A percentile compares a stretch with the other conserved stretches of the same genome.
These are phyloP conservation scores for Candida glucosophila DNA, from an alignment of 1,139 yeast species.

Conservation along the genomic window DNA sequence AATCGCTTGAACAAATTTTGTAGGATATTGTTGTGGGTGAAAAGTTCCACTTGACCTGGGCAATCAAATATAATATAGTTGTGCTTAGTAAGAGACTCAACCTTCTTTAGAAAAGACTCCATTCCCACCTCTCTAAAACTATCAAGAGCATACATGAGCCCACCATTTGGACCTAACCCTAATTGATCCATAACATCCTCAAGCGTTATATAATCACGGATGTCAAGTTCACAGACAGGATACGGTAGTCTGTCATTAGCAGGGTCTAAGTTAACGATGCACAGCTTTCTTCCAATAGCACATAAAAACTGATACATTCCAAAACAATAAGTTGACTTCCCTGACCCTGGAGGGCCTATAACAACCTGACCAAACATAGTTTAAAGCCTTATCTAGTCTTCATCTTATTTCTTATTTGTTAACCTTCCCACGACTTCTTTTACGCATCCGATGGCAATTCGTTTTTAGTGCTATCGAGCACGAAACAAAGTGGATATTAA, in stretches of 20 bases:
- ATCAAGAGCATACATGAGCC: constrained; percentile 83
- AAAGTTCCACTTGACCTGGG: constrained; percentile 46
- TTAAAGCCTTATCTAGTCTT: no score
- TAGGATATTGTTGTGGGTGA: constrained; percentile 37
- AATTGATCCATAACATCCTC: constrained; percentile 89
- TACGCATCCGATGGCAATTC: no score
- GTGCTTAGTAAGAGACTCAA: constrained; percentile 46
- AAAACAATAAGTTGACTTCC: constrained; percentile 89
- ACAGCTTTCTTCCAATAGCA: constrained; percentile 85
- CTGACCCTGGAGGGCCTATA: constrained; percentile 97
- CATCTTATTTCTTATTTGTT: no score
- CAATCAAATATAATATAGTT: constrained; percentile 84
- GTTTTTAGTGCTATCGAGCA: no score
- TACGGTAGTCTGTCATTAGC: constrained; percentile 84
- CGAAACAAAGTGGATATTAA: no score
- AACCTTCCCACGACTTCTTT: no score
- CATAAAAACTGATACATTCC: constrained; percentile 88
- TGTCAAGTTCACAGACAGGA: constrained; percentile 70
- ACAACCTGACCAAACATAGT: constrained; percentile 80
- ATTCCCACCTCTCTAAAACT: constrained; percentile 34
- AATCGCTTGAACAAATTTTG: constrained; percentile 27
- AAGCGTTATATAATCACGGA: constrained; percentile 75
- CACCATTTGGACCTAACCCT: constrained; percentile 89
- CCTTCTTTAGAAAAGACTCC: constrained; percentile 52
- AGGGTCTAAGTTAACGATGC: constrained; percentile 83